Conservation (phyloP, 805 yeast species). For the Wickerhamiella cacticola region DNA sequence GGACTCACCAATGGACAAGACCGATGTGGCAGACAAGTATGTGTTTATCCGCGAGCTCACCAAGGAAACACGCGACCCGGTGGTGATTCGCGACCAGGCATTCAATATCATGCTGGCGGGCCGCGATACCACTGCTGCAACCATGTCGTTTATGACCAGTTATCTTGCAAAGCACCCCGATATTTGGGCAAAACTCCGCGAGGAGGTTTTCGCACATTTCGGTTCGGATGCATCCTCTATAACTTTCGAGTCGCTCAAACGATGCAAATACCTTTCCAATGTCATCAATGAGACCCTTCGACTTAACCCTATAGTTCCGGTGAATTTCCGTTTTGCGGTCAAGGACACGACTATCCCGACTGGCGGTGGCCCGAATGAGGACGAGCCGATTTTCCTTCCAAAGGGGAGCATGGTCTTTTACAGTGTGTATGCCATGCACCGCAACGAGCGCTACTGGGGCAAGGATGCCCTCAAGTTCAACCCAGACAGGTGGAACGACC, state of each 20-base stretch:
- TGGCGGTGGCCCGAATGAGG: constrained; percentile 33
- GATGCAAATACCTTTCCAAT: constrained; percentile 33
- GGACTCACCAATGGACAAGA: constrained; percentile 18
- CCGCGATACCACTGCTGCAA: constrained; percentile 37
- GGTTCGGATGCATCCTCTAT: constrained; percentile 16
- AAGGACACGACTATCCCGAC: constrained; percentile 35
- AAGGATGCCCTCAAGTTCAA: constrained; percentile 30
- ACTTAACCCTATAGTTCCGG: constrained; percentile 38
- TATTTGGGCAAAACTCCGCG: constrained; percentile 23
- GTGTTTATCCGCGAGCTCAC: constrained; percentile 24
- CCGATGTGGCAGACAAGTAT: constrained; percentile 21
- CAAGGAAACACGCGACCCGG: constrained; percentile 25
- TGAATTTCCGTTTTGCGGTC: constrained; percentile 33
- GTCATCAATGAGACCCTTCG: constrained; percentile 35
- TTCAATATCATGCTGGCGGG: constrained; percentile 36
- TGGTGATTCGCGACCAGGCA: constrained; percentile 33
- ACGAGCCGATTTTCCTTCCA: constrained; percentile 29
- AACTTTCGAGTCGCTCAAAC: constrained; percentile 34
- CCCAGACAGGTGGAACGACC: constrained; percentile 36
- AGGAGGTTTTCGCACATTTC: constrained; percentile 29
- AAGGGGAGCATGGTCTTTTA: constrained; percentile 33
- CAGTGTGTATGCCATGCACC: constrained; percentile 31
- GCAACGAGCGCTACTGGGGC: constrained; percentile 30
- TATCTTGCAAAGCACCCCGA: constrained; percentile 31
- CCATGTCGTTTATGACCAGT: constrained; percentile 32